Conservation (phyloP, 371 early-diverging fungal genomes). For the Mortierella sp. region DNA sequence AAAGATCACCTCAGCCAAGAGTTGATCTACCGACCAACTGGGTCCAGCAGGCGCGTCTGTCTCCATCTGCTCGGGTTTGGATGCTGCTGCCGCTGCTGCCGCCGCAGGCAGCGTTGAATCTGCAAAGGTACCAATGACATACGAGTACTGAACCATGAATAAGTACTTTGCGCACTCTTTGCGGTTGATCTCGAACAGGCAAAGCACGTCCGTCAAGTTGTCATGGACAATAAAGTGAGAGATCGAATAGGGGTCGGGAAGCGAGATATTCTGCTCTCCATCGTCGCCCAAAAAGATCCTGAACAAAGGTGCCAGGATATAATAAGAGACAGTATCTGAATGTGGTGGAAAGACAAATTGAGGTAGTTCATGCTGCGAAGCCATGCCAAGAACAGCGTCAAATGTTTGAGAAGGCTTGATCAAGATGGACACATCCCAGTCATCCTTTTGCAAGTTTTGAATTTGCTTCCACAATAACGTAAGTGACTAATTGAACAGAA, state of each 20-base stretch:
- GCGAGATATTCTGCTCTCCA: slow-evolving; percentile 40
- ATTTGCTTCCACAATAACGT: slow-evolving; percentile 79
- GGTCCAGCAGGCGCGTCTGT: slow-evolving; percentile 32
- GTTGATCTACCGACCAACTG: slow-evolving; percentile 44
- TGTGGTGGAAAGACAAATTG: slow-evolving; percentile 62
- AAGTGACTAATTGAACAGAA: slow-evolving; percentile 61
- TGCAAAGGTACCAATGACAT: slow-evolving; percentile 69
- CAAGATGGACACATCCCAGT: slow-evolving; percentile 77
- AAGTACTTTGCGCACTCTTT: slow-evolving; percentile 84
- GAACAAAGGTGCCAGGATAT: slow-evolving; percentile 47
- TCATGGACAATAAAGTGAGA: slow-evolving; percentile 86
- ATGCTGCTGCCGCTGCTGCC: slow-evolving; percentile 28
- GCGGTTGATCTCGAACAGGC: slow-evolving; percentile 83
- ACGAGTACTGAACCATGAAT: slow-evolving; percentile 69
- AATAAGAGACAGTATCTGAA: slow-evolving; percentile 23
- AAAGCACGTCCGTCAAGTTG: slow-evolving; percentile 79
- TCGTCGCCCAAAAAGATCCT: slow-evolving; percentile 64
- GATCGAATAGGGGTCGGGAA: slow-evolving; percentile 69
- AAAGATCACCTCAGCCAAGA: slow-evolving; percentile 62
- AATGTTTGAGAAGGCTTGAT: slow-evolving; percentile 71
- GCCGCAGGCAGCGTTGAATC: slow-evolving; percentile 37
- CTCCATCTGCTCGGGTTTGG: slow-evolving; percentile 34
- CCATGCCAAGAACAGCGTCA: slow-evolving; percentile 66
- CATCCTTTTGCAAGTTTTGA: slow-evolving; percentile 65
- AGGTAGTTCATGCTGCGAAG: slow-evolving; percentile 75